These are phyloP conservation scores for Uncinocarpus reesii DNA, from an alignment of 2,329 filamentous ascomycete genomes.

Conservation along the genomic window DNA sequence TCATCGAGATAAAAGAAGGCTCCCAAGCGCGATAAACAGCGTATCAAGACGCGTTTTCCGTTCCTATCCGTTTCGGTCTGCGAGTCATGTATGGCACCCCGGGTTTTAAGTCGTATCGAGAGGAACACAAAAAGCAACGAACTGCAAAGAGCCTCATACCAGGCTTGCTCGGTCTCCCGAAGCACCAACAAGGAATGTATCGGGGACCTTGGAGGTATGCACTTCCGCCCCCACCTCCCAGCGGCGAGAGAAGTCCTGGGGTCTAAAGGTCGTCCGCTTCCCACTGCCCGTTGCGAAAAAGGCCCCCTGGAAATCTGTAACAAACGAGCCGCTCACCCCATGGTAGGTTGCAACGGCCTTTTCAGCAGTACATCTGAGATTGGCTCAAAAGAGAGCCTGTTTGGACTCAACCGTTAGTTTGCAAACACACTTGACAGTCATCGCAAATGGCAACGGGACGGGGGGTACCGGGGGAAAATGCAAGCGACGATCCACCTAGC, in stretches of 20 bases:
- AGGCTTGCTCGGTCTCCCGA: slow-evolving; percentile 1
- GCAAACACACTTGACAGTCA: no score
- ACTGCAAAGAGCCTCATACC: not conserved
- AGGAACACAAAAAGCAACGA: not conserved
- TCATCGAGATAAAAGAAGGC: not conserved
- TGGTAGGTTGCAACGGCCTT: no score
- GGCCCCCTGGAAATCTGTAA: not conserved
- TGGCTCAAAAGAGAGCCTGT: no score
- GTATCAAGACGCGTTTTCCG: no score
- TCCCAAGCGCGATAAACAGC: no score
- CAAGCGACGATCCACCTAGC: no score
- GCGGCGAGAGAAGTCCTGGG: not conserved
- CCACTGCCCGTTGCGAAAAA: not conserved
- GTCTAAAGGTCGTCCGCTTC: not conserved
- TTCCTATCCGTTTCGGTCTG: no score
- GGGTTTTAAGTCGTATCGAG: not conserved
- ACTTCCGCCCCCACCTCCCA: not conserved
- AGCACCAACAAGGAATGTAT: not conserved
- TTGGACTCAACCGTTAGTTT: no score
- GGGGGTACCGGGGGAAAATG: no score
- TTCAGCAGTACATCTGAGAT: no score
- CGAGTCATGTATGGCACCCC: not conserved
- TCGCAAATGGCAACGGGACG: no score
- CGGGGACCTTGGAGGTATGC: not conserved
- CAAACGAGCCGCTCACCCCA: not conserved